Base-by-base conservation (phyloP, 352 stramenopile genomes). In the Paralagenidium karlingii region DNA sequence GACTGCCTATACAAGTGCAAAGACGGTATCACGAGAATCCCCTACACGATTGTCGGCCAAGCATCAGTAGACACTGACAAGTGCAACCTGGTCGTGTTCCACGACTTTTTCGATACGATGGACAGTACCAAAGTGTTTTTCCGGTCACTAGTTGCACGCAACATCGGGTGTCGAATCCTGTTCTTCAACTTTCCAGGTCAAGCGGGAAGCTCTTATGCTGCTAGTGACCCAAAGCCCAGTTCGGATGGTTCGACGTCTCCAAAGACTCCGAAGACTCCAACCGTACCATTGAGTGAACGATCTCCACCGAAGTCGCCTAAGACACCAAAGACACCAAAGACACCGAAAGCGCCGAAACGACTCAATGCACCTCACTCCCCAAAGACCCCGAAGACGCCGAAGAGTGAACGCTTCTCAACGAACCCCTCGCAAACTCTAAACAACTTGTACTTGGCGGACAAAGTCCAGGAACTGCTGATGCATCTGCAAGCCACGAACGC, bases 81-180 rank as follows among this genome's bases (percentile, higher is more conserved):
- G 22, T 84, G 74, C 46, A 96, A 90, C 46, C 52, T 97, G 28
- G 63, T 97, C 6, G 74, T 96, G 2, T 85, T 95, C 40, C 78
- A 95, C 40, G 87, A 97, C 43, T 73, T 97, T 5, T 96, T 97
- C 47, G 87, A 96, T 51, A 96, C 85, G 1, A 57, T 90, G 30
- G 87, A 96, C 31, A 81, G 71, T 43, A 92, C 76, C 10, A 71
- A 79, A 34, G 78, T 96, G 1, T 86, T 96, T 15, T 91, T 96
- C 30, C 66, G 77, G 19, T 51, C 76, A 3, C 59, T 97, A 19
- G 40, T 94, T 4, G 62, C 68, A 2, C 63, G 76, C 36, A 66
- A 94, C 30, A 53, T 83, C 5, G 88, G 83, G 5, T 76, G 78
- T 5, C 78, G 89, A 40, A 73, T 80, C 3, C 53, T 97, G 8